phyloP scores from a whole-genome alignment of 2,329 filamentous ascomycete genomes.

The Diaporthe amygdali region DNA sequence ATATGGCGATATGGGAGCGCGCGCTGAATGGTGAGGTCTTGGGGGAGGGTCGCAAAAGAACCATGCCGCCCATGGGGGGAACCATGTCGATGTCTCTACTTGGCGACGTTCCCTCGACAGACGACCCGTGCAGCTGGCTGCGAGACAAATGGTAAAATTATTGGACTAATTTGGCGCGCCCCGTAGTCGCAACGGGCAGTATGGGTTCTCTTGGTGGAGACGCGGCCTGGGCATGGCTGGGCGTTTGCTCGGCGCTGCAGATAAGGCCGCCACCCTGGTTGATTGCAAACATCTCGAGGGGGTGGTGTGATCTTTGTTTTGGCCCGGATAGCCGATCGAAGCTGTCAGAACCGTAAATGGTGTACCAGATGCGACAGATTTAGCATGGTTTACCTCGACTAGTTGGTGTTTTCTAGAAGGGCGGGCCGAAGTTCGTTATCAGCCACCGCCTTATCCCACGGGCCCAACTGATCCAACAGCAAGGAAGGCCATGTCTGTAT shows the following conservation, averaged over 20 bases:
- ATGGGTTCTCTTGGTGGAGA: neutral
- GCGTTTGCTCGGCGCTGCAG: conserved; percentile 13
- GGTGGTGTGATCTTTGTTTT: neutral
- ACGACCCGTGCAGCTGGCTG: neutral
- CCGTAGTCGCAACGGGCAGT: neutral
- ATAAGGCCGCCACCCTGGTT: conserved; percentile 3
- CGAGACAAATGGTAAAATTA: neutral
- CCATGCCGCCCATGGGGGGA: neutral
- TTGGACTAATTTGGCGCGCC: neutral
- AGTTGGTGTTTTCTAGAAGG: neutral
- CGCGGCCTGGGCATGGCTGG: neutral
- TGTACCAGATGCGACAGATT: neutral
- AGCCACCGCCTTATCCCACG: too few species aligned
- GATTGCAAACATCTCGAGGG: conserved; percentile 1
- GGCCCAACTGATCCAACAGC: neutral
- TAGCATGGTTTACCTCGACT: neutral
- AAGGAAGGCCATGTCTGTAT: neutral
- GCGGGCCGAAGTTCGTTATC: conserved; percentile 1
- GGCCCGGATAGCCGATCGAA: neutral
- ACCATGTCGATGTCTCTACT: conserved; percentile 10
- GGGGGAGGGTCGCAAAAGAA: too few species aligned
- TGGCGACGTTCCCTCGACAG: neutral
- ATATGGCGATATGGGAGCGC: neutral
- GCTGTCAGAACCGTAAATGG: neutral
- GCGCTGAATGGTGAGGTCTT: too few species aligned